phyloP scores from a whole-genome alignment of 148 eudicot species.

The Chenopodium formosanum region DNA sequence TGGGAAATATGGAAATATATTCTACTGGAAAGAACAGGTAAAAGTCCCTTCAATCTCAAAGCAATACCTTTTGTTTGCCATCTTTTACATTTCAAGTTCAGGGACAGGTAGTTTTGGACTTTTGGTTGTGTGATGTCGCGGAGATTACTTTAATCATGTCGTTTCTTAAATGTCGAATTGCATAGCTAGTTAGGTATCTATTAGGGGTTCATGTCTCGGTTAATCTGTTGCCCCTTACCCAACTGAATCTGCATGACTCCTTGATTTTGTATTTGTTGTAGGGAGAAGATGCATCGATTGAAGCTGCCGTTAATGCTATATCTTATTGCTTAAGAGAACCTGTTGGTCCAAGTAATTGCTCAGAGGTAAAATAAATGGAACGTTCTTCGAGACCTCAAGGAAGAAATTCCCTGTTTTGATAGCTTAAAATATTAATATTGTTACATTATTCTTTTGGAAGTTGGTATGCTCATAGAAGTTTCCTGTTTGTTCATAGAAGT shows the following conservation, averaged over 20 bases:
- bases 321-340: constrained; percentile 82
- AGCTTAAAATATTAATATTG: neutral
- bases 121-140: neutral
- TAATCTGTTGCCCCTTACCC: no score
- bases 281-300: constrained; percentile 95
- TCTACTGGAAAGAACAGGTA: constrained; percentile 97
- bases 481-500: neutral
- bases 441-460: neutral
- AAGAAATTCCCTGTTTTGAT: neutral
- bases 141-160: neutral
- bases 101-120: neutral
- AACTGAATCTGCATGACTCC: neutral
- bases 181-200: neutral
- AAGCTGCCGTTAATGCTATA: constrained; percentile 92
- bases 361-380: constrained; percentile 54
- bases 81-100: neutral
- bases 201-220: neutral
- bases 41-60: constrained; percentile 1
- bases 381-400: neutral
- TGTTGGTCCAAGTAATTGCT: constrained; percentile 76
- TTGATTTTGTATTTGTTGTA: constrained; percentile 14
- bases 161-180: neutral
- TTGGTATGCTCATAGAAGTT: neutral
- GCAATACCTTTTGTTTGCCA: neutral
- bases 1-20: constrained; percentile 87